These are phyloP conservation scores for Raffaelea ambrosiae DNA, from an alignment of 2,329 filamentous ascomycete species.

Conservation along the genomic window DNA sequence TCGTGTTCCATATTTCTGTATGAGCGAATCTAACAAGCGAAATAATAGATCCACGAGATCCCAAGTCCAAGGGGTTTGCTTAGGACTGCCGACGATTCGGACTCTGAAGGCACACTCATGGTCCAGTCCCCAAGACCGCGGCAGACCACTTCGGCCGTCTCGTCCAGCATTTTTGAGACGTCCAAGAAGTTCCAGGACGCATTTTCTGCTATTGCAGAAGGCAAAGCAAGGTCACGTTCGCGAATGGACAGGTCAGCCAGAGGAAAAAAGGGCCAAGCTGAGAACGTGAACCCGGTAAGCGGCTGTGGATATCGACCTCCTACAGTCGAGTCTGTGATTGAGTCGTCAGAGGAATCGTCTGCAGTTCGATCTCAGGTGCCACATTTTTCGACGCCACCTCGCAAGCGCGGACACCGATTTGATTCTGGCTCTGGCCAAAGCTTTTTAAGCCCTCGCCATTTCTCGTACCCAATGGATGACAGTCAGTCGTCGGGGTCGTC, in stretches of 20 bases:
- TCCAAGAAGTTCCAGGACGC: slow-evolving; percentile 4
- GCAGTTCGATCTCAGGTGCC: too few relatives aligned
- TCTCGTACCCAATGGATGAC: background rate
- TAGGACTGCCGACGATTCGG: background rate
- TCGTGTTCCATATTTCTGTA: background rate
- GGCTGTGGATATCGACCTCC: slow-evolving; percentile 6
- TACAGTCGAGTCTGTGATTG: slow-evolving; percentile 10
- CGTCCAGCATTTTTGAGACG: slow-evolving; percentile 1
- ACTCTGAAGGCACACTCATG: background rate
- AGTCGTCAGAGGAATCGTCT: slow-evolving; percentile 2
- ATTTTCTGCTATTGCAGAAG: background rate
- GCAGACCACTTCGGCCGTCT: background rate
- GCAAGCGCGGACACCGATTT: too few relatives aligned
- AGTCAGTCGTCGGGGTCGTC: background rate
- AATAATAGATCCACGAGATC: background rate
- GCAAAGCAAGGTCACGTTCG: background rate
- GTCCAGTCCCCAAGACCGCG: too few relatives aligned
- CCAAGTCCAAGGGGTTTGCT: background rate
- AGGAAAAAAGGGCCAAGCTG: background rate
- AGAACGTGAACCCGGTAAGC: background rate
- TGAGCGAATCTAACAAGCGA: too few relatives aligned
- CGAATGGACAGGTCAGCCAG: background rate
- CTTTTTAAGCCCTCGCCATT: background rate
- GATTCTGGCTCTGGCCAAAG: too few relatives aligned
- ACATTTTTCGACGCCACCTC: too few relatives aligned